These are phyloP conservation scores for Pleurotus citrinopileatus DNA, from an alignment of 768 basidiomycete species.

Conservation along the genomic window DNA sequence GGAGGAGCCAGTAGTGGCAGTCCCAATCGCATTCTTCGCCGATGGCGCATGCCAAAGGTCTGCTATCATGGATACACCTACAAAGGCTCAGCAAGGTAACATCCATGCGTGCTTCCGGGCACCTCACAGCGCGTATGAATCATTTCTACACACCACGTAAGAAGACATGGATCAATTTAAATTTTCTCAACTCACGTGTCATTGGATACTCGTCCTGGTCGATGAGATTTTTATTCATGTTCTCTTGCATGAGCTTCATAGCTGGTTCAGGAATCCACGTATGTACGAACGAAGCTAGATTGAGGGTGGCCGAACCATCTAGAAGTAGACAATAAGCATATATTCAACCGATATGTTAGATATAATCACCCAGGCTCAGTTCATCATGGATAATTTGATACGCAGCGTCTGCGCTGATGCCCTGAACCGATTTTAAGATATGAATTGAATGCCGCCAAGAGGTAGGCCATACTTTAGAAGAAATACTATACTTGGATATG, in stretches of 20 bases:
- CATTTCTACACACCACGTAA: conserved; percentile 28
- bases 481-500: conserved; percentile 67
- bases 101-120: background rate
- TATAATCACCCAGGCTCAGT: conserved; percentile 55
- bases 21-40: conserved; percentile 60
- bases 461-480: conserved; percentile 39
- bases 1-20: conserved; percentile 68
- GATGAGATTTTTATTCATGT: conserved; percentile 65
- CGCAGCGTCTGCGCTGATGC: conserved; percentile 52
- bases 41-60: conserved; percentile 70
- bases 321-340: conserved; percentile 19
- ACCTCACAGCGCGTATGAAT: conserved; percentile 50
- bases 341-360: background rate
- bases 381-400: conserved; percentile 61
- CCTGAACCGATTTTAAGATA: conserved; percentile 32
- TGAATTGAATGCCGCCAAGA: background rate
- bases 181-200: conserved; percentile 36
- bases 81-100: conserved; percentile 5
- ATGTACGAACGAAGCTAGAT: conserved; percentile 60
- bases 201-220: conserved; percentile 66
- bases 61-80: conserved; percentile 50
- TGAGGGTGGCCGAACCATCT: conserved; percentile 61
- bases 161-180: background rate
- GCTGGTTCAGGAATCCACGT: conserved; percentile 56
- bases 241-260: conserved; percentile 52